Evolutionary conservation across 23 red algal genomes (phyloP).

Genomic region (Gracilariopsis chorda): DNA sequence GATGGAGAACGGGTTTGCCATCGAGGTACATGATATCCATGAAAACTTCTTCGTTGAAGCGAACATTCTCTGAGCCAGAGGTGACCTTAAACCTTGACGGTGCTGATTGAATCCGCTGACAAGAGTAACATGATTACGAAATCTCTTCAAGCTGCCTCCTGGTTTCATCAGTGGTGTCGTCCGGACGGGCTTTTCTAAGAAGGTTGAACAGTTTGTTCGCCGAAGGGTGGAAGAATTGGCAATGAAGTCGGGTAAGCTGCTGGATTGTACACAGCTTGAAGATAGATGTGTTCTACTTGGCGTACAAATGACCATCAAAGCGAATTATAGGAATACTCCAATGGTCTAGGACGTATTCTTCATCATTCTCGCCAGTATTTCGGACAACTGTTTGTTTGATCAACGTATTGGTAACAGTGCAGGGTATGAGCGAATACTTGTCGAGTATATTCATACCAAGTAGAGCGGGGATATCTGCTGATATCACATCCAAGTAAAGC

Average conservation of each 20-base stretch:
- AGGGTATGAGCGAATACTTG: background rate
- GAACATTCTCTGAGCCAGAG: background rate
- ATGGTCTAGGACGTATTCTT: background rate
- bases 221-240: background rate
- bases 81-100: background rate
- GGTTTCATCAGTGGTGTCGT: background rate
- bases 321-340: background rate
- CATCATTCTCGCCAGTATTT: background rate
- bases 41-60: background rate
- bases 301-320: background rate
- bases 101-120: background rate
- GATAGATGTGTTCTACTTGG: background rate
- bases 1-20: background rate
- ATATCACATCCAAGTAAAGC: background rate
- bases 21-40: conserved; percentile 18
- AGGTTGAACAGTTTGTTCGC: background rate
- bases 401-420: background rate
- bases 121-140: background rate
- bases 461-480: background rate
- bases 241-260: background rate
- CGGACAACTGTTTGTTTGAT: background rate
- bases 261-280: background rate
- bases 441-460: background rate
- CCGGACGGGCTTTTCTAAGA: background rate
- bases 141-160: background rate